Evolutionary conservation across 169 alveolate genomes (phyloP).

Genomic region (Cryptosporidium bovis): DNA sequence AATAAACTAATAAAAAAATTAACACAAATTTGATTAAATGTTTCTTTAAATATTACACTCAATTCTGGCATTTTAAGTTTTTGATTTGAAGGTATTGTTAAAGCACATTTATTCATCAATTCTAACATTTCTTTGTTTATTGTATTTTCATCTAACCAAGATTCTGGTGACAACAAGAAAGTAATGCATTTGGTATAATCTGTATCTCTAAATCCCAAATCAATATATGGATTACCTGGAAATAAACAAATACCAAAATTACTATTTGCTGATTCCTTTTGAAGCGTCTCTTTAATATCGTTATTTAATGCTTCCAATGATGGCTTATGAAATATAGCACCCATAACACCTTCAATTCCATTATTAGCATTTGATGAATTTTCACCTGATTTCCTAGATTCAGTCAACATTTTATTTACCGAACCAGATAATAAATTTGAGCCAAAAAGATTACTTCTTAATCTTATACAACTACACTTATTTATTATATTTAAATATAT

Average conservation of each 20-base stretch:
- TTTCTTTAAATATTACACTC: conserved; percentile 30
- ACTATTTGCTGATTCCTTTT: conserved; percentile 14
- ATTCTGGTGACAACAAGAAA: conserved; percentile 1
- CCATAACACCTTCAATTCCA: neutral
- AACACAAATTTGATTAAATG: conserved; percentile 41
- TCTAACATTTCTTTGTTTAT: conserved; percentile 7
- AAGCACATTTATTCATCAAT: neutral
- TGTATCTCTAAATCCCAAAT: conserved; percentile 49
- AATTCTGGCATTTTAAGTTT: conserved; percentile 18
- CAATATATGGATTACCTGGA: conserved; percentile 24
- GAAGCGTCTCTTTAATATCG: conserved; percentile 32
- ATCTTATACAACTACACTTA: too few relatives aligned
- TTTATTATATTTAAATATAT: too few relatives aligned
- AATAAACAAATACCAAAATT: conserved; percentile 11
- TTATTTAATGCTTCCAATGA: conserved; percentile 32
- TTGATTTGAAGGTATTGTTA: conserved; percentile 30
- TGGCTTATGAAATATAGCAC: conserved; percentile 5
- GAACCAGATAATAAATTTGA: neutral
- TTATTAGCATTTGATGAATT: neutral
- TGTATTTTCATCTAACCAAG: conserved; percentile 19
- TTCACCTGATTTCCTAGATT: neutral
- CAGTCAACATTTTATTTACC: neutral
- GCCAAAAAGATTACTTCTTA: conserved; percentile 15
- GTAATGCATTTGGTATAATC: conserved; percentile 14
- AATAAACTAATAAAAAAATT: conserved; percentile 16